phyloP scores from a whole-genome alignment of 371 early-diverging fungal genomes.

The Mucor piriformis region DNA sequence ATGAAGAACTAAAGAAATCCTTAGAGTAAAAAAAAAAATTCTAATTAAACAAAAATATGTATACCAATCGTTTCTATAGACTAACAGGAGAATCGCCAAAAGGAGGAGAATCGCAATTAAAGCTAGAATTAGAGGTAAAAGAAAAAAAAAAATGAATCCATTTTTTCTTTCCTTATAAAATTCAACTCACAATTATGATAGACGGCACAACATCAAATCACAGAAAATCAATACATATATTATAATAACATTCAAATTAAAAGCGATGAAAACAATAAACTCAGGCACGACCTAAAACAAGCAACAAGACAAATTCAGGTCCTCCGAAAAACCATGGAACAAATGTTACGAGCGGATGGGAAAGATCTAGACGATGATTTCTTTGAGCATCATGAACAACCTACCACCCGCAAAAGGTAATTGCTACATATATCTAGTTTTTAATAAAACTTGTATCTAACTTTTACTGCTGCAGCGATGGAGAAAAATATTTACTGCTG shows the following conservation, averaged over 20 bases:
- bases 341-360: constrained; percentile 36
- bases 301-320: constrained; percentile 36
- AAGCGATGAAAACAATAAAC: constrained; percentile 21
- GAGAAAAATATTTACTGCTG: constrained; percentile 11
- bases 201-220: constrained; percentile 7
- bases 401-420: constrained; percentile 2
- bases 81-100: background rate
- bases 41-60: too few relatives aligned
- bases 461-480: background rate
- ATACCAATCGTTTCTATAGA: background rate
- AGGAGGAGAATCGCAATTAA: constrained; percentile 1
- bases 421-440: background rate
- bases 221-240: constrained; percentile 12
- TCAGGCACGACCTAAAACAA: constrained; percentile 28
- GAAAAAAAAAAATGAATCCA: background rate
- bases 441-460: background rate
- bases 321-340: constrained; percentile 44
- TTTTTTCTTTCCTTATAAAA: too few relatives aligned
- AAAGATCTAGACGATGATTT: constrained; percentile 12
- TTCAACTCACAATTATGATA: too few relatives aligned
- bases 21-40: constrained; percentile 19
- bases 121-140: constrained; percentile 4
- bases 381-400: background rate
- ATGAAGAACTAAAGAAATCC: constrained; percentile 32
- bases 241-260: constrained; percentile 17